Evolutionary conservation across 208 protist genomes (phyloP), one percentile per base, ranked within the genome.

Genomic region (Porcisia hertigi): DNA sequence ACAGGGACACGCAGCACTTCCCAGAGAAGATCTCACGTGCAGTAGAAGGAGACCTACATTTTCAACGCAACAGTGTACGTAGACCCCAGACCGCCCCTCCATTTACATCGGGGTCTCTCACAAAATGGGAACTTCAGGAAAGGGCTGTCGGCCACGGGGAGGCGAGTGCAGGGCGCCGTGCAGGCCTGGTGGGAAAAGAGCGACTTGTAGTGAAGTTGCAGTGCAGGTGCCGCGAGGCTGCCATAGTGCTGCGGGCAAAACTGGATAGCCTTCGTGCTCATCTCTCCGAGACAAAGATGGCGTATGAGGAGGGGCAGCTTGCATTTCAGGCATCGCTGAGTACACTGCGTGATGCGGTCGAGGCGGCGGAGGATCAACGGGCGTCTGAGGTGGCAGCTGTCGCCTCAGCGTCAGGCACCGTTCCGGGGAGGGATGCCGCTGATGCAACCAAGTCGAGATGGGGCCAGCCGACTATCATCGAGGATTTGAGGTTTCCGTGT

Each of bases 401-500:
- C 25, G 11, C 60, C 14, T 39, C 66, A n/a, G 16, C 7, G 12
- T 23, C 47, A 16, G 16, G 1, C 8, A 43, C 4, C 2, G 25
- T 14, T 55, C 3, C 62, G 8, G 25, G 0, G 16, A n/a, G 16
- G 47, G 43, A 34, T 12, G 36, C 1, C 14, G 0, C 59, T 1
- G 36, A 11, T 2, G 23, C 36, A 16, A 65, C 25, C 9, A 54
- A 41, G 23, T 81, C 77, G 12, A 59, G 79, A 39, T 83, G 73
- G 74, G 66, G 49, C 2, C 77, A 25, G 73, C 54, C 30, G 30
- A 76, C 77, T 30, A 34, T 73, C 30, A 54, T 81, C 34, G 58
- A 73, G 43, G 71, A 34, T 2, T 4, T 76, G 30, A 25, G 25
- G 18, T 81, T 69, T 49, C 45, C 45, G n/a, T 20, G 36, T 16